phyloP scores from a whole-genome alignment of 1,284 basidiomycete species.

The Malassezia nana region DNA sequence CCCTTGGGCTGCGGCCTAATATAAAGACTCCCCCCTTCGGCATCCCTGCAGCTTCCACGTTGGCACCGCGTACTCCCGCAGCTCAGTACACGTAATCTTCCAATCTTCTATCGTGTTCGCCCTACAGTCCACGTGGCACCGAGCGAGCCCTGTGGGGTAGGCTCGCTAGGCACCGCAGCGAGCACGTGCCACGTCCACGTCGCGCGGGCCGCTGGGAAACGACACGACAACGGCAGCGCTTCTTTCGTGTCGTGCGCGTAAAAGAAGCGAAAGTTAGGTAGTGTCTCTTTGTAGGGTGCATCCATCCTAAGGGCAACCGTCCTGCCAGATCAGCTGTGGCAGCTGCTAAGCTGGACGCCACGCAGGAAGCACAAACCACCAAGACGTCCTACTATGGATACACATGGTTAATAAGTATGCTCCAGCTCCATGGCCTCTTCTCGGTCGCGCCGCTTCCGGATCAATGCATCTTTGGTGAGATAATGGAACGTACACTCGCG shows the following conservation, averaged over 20 bases:
- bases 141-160: neutral
- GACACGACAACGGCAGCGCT: conserved; percentile 5
- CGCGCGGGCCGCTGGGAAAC: neutral
- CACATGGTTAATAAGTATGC: neutral
- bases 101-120: conserved; percentile 18
- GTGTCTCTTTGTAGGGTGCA: neutral
- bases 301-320: neutral
- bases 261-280: neutral
- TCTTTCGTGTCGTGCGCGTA: conserved; percentile 5
- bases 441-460: conserved; percentile 17
- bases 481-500: conserved; percentile 18
- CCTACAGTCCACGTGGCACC: conserved; percentile 4
- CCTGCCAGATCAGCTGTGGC: neutral
- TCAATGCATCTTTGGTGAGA: conserved; percentile 6
- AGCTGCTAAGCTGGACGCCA: conserved; percentile 5
- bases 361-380: conserved; percentile 10
- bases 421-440: conserved; percentile 9
- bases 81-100: conserved; percentile 9
- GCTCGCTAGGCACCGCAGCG: neutral
- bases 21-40: conserved; percentile 1
- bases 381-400: neutral
- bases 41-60: conserved; percentile 16
- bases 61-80: neutral
- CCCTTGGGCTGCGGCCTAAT: neutral
- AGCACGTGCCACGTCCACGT: neutral